Percentiles rank a stretch among this genome's conserved stretches.
Conservation (phyloP, 768 basidiomycete genomes). For the Suillus sp. region DNA sequence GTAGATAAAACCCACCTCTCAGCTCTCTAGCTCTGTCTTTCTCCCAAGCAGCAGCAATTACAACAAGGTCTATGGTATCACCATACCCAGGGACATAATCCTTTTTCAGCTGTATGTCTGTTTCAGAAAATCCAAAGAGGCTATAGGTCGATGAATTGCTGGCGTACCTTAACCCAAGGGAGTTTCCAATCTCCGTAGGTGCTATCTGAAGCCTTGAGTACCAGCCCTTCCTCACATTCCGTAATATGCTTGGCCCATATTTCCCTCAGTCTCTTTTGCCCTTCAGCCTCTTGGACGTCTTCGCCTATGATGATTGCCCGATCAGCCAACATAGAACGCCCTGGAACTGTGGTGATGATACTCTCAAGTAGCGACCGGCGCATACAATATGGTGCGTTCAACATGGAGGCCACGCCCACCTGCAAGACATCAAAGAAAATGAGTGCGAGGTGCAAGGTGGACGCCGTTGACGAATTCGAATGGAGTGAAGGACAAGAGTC, state of each 20-base stretch:
- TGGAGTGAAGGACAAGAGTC: slow-evolving; percentile 45
- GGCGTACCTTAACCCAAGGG: slow-evolving; percentile 78
- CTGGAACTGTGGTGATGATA: slow-evolving; percentile 52
- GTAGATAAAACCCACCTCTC: slow-evolving; percentile 50
- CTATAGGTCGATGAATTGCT: slow-evolving; percentile 19
- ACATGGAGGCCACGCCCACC: slow-evolving; percentile 61
- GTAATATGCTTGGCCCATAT: slow-evolving; percentile 57
- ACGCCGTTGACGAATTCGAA: slow-evolving; percentile 40
- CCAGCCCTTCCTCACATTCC: slow-evolving; percentile 64
- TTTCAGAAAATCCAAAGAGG: neutral
- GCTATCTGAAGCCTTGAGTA: slow-evolving; percentile 75
- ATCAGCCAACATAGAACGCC: slow-evolving; percentile 65
- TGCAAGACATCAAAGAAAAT: slow-evolving; percentile 87
- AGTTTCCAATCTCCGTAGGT: slow-evolving; percentile 61
- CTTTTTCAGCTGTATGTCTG: slow-evolving; percentile 55
- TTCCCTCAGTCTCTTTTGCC: slow-evolving; percentile 35
- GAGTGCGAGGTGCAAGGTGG: slow-evolving; percentile 64
- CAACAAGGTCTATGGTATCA: slow-evolving; percentile 76
- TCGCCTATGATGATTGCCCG: slow-evolving; percentile 45
- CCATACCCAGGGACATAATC: slow-evolving; percentile 89
- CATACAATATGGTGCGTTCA: slow-evolving; percentile 54
- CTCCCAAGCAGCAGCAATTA: slow-evolving; percentile 82
- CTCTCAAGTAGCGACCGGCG: slow-evolving; percentile 66
- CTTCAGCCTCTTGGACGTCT: slow-evolving; percentile 14
- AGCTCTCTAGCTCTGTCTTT: slow-evolving; percentile 76